Percentiles rank a stretch among this genome's conserved stretches.
These are phyloP conservation scores for Gastrolobium bilobum DNA, from an alignment of 306 rosid species.

Conservation along the genomic window DNA sequence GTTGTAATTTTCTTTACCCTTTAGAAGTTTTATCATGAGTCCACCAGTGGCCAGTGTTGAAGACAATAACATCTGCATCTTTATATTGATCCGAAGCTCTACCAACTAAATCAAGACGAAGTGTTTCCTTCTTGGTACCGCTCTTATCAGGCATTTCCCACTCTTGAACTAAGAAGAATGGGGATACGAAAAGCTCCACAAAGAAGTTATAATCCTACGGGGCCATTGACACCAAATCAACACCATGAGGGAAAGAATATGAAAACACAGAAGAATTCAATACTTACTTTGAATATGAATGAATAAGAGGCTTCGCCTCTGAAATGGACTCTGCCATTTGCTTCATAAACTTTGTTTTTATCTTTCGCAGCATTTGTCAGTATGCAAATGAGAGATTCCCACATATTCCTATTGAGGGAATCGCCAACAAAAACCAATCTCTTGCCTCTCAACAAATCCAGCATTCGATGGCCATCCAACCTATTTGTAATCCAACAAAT, in stretches of 20 bases:
- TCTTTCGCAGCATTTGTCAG: constrained; percentile 78
- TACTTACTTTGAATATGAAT: constrained; percentile 76
- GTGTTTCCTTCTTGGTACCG: constrained; percentile 85
- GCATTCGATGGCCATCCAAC: constrained; percentile 78
- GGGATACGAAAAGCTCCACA: constrained; percentile 91
- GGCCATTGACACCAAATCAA: constrained; percentile 31
- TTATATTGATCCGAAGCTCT: constrained; percentile 71
- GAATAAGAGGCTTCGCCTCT: constrained; percentile 93
- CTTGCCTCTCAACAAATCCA: constrained; percentile 81
- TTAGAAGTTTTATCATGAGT: constrained; percentile 93
- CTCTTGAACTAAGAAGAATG: constrained; percentile 96
- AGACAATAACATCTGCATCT: constrained; percentile 82
- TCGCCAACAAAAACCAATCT: constrained; percentile 93
- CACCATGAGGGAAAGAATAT: neutral
- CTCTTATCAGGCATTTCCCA: constrained; percentile 78
- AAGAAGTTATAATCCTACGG: constrained; percentile 80
- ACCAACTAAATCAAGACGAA: constrained; percentile 92
- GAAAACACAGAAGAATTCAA: neutral
- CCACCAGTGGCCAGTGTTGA: constrained; percentile 99
- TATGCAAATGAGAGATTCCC: constrained; percentile 97
- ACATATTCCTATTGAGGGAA: constrained; percentile 98
- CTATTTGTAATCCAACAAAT: constrained; percentile 42
- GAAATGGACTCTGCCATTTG: constrained; percentile 75
- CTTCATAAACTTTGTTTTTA: constrained; percentile 75
- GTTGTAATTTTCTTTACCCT: constrained; percentile 65